Base-by-base conservation (phyloP, 164 flowering plant species). In the Umbilicus rupestris region DNA sequence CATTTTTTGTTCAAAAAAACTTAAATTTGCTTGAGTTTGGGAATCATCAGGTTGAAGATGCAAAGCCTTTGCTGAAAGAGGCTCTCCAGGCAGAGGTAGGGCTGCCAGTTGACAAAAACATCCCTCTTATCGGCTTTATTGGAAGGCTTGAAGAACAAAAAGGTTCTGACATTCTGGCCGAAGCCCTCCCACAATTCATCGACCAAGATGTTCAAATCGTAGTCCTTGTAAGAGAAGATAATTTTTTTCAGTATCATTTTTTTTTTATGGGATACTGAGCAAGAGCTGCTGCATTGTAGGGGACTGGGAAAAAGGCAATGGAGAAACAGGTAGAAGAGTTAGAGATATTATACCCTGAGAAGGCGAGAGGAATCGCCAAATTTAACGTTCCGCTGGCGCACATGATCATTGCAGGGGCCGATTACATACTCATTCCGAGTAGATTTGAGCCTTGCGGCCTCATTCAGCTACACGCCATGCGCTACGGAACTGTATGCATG, bases 401-500 rank as follows among this genome's bases (percentile, higher is more conserved):
- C 72, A 81, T 79, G 92, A 89, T 94, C 20, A 86, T 73, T 35
- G 96, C 95, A 39, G 99, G 95, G 1, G 87, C 93, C 67, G 92
- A 87, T 76, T 88, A 74, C 63, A 71, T 91, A 79, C 24, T 94
- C 75, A 39, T 91, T 68, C 92, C 97, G 0, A 89, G 96, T 68
- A 78, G 97, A 79, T 94, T 94, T 71, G 99, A 94, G 72, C 99
- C 99, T 8, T 94, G 99, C 71, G 99, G 99, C 57, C 97, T 94
- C 72, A 87, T 87, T 71, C 99, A 94, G 65, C 69, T 94, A 63
- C 93, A 91, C 33, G 96, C 96, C 39, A 87, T 87, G 99, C 81
- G 80, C 55, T 94, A 89, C 70, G 97, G 99, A 86, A 88, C 97
- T 17, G 70, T 68, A 59, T 19, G 64, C 7, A 15, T 44, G 1